Base-by-base conservation (phyloP, 306 rosid species). In the Gleditsia sinensis region DNA sequence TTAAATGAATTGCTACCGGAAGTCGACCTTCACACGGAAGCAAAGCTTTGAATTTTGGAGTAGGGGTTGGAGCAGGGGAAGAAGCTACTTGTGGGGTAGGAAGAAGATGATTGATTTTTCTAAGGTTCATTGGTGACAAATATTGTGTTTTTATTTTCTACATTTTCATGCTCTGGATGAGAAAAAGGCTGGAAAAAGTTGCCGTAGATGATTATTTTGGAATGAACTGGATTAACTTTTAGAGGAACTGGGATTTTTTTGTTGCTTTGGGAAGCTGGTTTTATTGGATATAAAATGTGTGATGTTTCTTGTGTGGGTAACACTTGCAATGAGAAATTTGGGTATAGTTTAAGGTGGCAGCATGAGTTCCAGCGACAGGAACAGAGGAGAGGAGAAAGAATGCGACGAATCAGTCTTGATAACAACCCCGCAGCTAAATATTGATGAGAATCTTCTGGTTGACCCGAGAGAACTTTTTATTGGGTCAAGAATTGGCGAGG, bases 401-500 rank as follows among this genome's bases (percentile, higher is more conserved):
- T 74, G 59, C 33, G 83, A 72, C 73, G 80, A 69, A 34, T 34
- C 39, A 34, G 9, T 7, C 39, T 34, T 2, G 4, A 21, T 81
- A 4, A 68, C 91, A 28, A 76, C 69, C n/a, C 59, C 67, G 25
- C 90, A 79, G 75, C 63, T 88, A 57, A 81, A 88, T 20, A 88
- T 93, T 43, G 97, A 90, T 72, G 95, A 90, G 25, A 88, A 78
- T 62, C 87, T 90, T 78, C 81, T 93, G 71, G 97, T 93, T 67
- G 98, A 90, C 65, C 98, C 98, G 6, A 93, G 87, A 64, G 74
- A 87, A 17, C 77, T 93, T 50, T 88, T 88, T 79, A 90, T 93
- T 68, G 98, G 95, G 65, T 54, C 95, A 0, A 90, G 84, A 75
- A 89, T 93, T 46, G 98, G 98, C 1, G 96, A 93, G 75, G 98